Conservation (phyloP, 1,284 basidiomycete genomes). For the Wallemia mellicola region DNA sequence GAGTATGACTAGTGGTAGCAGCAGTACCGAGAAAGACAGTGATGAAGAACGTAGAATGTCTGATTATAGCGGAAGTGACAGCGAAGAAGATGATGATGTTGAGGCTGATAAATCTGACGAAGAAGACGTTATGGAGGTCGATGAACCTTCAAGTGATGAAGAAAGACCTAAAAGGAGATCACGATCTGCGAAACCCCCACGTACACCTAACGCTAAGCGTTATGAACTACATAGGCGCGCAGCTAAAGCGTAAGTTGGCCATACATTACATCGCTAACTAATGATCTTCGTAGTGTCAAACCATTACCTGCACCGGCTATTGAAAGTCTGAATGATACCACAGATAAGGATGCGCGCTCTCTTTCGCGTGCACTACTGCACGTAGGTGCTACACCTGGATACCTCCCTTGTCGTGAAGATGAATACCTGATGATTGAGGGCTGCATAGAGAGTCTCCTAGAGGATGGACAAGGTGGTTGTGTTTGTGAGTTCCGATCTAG, state of each 20-base stretch:
- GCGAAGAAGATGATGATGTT: slow-evolving; percentile 1
- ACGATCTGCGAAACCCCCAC: no score
- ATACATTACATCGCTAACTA: slow-evolving; percentile 16
- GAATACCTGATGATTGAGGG: slow-evolving; percentile 53
- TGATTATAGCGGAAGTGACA: slow-evolving; percentile 1
- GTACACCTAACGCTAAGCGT: slow-evolving; percentile 25
- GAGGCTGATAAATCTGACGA: slow-evolving; percentile 3
- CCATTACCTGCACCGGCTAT: slow-evolving; percentile 1
- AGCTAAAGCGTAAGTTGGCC: slow-evolving; percentile 3
- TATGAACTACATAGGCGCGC: slow-evolving; percentile 11
- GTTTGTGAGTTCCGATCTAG: slow-evolving; percentile 33
- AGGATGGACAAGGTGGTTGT: slow-evolving; percentile 79
- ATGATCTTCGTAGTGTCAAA: no score
- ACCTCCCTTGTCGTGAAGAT: slow-evolving; percentile 61
- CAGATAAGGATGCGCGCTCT: slow-evolving; percentile 45
- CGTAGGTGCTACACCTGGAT: slow-evolving; percentile 71
- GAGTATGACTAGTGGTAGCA: background rate
- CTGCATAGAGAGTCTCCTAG: slow-evolving; percentile 54
- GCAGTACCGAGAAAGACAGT: background rate
- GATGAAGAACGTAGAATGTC: slow-evolving; percentile 1
- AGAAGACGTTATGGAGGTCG: background rate
- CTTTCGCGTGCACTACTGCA: slow-evolving; percentile 67
- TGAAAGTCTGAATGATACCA: slow-evolving; percentile 13
- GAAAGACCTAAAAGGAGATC: slow-evolving; percentile 11
- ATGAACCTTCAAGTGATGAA: background rate